phyloP scores from a whole-genome alignment of 208 protist genomes.

The Giardia muris region DNA sequence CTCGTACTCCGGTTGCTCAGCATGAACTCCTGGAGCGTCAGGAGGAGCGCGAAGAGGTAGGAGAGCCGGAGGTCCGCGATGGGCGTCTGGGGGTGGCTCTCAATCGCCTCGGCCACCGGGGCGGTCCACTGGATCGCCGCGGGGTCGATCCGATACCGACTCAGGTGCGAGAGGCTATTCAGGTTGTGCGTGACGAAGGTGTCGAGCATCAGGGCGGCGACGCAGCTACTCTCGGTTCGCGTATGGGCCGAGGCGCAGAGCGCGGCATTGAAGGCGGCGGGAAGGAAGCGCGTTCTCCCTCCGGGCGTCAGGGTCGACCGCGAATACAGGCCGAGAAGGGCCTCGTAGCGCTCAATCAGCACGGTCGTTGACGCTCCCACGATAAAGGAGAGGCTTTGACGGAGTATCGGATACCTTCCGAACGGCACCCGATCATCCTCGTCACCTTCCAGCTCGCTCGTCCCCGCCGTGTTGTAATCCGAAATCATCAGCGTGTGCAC shows the following conservation, averaged over 20 bases:
- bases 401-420: neutral
- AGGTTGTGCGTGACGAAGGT: neutral
- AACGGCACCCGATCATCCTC: neutral
- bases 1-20: neutral
- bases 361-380: neutral
- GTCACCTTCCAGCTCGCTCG: neutral
- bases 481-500: neutral
- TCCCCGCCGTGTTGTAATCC: neutral
- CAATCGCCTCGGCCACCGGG: neutral
- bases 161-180: neutral
- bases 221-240: neutral
- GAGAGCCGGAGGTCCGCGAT: neutral
- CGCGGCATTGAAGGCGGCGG: neutral
- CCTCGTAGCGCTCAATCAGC: neutral
- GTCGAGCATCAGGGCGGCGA: neutral
- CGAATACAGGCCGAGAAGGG: neutral
- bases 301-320: neutral
- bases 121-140: neutral
- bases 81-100: neutral
- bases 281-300: neutral
- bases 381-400: neutral
- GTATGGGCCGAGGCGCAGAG: neutral
- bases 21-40: neutral
- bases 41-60: neutral
- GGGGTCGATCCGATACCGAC: neutral